Evolutionary conservation across 768 basidiomycete genomes (phyloP), one percentile per base, ranked within the genome.

Genomic region (Suillus luteus): DNA sequence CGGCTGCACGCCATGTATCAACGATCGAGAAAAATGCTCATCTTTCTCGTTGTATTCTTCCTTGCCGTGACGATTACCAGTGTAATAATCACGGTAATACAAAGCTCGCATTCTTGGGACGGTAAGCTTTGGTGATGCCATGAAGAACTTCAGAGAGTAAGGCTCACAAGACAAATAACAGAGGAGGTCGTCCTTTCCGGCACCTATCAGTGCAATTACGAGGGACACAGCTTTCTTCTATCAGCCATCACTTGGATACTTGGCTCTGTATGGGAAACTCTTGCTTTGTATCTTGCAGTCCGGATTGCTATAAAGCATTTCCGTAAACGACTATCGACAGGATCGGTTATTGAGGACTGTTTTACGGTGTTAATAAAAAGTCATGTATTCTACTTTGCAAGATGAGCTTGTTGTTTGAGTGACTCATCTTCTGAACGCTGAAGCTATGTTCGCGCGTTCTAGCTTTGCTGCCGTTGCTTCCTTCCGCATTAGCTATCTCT

Each of bases 381-480:
- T 24, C 51, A 52, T 31, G 17, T 52, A 8, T 15, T 27, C 31
- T 52, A 52, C 27, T 52, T 52, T 31, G 51, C 51, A 52, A 15
- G 15, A 27, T 52, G 51, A 52, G 51, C 15, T 51, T 15, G 24
- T 10, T 5, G 17, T 19, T 31, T 31, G 27, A 31, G 27, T 4
- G 3, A 10, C 17, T 31, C 10, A 4, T 52, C 15, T 8, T 15
- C 5, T 17, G 10, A 19, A 9, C 15, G 27, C 31, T 52, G 27
- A 52, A 2, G 31, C 31, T 31, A 31, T 4, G 27, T 31, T 31
- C 27, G 8, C 17, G 2, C 15, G 15, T 31, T 12, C 48, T 17
- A 52, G 51, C 51, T 52, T 52, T 52, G 51, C 27, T 31, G 51
- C 51, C 9, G 51, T 52, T 9, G 24, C 51, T 52, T 52, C 27